These are phyloP conservation scores for Deakozyma indianensis DNA, from an alignment of 805 yeast genomes.

Conservation along the genomic window DNA sequence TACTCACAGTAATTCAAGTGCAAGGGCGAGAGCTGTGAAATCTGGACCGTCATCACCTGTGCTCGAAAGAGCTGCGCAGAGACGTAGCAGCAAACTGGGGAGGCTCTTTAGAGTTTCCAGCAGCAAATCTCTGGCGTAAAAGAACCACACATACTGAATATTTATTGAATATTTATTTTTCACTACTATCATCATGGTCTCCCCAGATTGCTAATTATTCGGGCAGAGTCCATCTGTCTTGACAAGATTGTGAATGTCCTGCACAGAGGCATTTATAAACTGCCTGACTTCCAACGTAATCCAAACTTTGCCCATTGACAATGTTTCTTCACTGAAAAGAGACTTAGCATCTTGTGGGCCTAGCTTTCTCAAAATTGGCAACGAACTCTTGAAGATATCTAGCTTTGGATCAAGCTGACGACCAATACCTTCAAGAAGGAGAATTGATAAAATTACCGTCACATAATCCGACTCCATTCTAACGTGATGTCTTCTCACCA, in stretches of 20 bases:
- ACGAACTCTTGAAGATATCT: conserved; percentile 85
- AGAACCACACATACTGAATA: too few relatives aligned
- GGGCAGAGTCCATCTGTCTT: conserved; percentile 56
- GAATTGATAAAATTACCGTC: conserved; percentile 86
- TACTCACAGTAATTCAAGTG: too few relatives aligned
- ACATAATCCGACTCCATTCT: conserved; percentile 96
- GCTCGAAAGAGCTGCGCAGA: too few relatives aligned
- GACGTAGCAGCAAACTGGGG: neutral
- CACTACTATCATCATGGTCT: too few relatives aligned
- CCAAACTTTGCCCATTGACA: conserved; percentile 86
- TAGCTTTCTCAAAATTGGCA: conserved; percentile 73
- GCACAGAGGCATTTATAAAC: conserved; percentile 67
- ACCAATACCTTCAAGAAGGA: conserved; percentile 88
- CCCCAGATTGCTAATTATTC: conserved; percentile 32
- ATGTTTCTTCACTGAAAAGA: conserved; percentile 26
- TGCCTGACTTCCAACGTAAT: conserved; percentile 78
- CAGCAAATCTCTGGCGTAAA: too few relatives aligned
- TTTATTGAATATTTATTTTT: too few relatives aligned
- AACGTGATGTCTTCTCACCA: conserved; percentile 92
- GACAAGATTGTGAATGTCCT: conserved; percentile 44
- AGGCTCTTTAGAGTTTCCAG: neutral
- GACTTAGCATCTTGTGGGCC: conserved; percentile 43
- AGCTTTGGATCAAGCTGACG: conserved; percentile 84
- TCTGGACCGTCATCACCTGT: too few relatives aligned
- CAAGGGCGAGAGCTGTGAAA: too few relatives aligned